phyloP scores from a whole-genome alignment of 1,139 yeast genomes.

The Magnusiomyces tetraspermus region DNA sequence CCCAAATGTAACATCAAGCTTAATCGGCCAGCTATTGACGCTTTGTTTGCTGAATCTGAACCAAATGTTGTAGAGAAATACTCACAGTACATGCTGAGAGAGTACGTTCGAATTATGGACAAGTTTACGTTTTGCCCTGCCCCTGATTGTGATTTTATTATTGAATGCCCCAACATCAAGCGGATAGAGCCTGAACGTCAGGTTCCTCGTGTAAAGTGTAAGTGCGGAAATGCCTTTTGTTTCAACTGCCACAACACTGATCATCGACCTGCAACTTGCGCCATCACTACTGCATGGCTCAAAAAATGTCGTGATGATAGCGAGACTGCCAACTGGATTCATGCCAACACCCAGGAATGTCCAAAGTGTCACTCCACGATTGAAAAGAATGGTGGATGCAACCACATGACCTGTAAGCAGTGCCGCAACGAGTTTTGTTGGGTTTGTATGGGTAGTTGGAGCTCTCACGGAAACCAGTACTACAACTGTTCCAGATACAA shows the following conservation, averaged over 20 bases:
- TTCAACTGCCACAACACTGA: constrained; percentile 57
- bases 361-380: constrained; percentile 53
- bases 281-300: constrained; percentile 61
- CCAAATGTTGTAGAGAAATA: constrained; percentile 18
- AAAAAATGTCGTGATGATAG: constrained; percentile 77
- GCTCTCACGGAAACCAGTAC: constrained; percentile 52
- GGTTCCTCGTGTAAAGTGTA: constrained; percentile 63
- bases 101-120: constrained; percentile 45
- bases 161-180: constrained; percentile 35
- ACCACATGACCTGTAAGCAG: constrained; percentile 83
- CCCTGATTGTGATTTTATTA: constrained; percentile 63
- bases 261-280: constrained; percentile 80
- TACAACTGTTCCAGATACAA: constrained; percentile 61
- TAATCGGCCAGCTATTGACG: constrained; percentile 3
- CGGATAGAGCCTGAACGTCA: constrained; percentile 30
- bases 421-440: constrained; percentile 84
- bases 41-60: constrained; percentile 5
- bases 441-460: constrained; percentile 81
- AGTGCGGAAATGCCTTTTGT: constrained; percentile 64
- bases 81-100: constrained; percentile 28
- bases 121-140: constrained; percentile 75
- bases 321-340: constrained; percentile 82
- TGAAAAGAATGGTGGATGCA: constrained; percentile 88
- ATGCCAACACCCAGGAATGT: constrained; percentile 79
- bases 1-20: constrained; percentile 29